Base-by-base conservation (phyloP, 768 basidiomycete species). In the Serendipita sp. region DNA sequence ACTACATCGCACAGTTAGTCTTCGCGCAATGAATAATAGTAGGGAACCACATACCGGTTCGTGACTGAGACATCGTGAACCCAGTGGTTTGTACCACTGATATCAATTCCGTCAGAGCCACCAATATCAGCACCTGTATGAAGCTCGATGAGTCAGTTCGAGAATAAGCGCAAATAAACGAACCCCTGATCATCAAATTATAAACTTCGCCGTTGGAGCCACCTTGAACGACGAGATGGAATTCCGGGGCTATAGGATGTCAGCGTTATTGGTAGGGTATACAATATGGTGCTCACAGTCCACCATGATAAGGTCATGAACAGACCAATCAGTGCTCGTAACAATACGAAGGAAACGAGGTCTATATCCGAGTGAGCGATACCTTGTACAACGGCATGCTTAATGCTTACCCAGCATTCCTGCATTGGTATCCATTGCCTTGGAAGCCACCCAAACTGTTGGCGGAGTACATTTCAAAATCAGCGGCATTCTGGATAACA, bases 41-140 rank as follows among this genome's bases (percentile, higher is more conserved):
- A 6, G 40, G 13, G 6, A 6, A 40, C 40, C 6, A 40, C 40
- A 5, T 13, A 40, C 55, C 55, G 72, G 50, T 71, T 73, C 63
- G 73, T 73, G 18, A 76, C 71, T 3, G 68, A 67, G 50, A 74
- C 69, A 44, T 75, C 73, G 53, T 74, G 73, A 29, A 76, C 71
- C 44, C 72, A 73, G 62, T 69, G 55, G 68, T 73, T 73, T 29
- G 66, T 48, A n/a, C 72, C 72, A 64, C 67, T 69, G 6, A 72
- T 67, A 63, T 73, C 72, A 23, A 73, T 68, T 15, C 71, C 72
- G 65, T 73, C 72, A 0, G 71, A 71, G 11, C 70, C 71, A 46
- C 72, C 72, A 69, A 69, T 46, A 64, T 71, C 69, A 43, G 46
- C 55, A 33, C 40, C 40, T 40, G 13, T 13, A 40, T 6, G 6